A percentile compares a stretch with the other conserved stretches of the same genome.
Evolutionary conservation across 176 grass and related monocot species (phyloP).

Genomic region (Leersia perrieri): DNA sequence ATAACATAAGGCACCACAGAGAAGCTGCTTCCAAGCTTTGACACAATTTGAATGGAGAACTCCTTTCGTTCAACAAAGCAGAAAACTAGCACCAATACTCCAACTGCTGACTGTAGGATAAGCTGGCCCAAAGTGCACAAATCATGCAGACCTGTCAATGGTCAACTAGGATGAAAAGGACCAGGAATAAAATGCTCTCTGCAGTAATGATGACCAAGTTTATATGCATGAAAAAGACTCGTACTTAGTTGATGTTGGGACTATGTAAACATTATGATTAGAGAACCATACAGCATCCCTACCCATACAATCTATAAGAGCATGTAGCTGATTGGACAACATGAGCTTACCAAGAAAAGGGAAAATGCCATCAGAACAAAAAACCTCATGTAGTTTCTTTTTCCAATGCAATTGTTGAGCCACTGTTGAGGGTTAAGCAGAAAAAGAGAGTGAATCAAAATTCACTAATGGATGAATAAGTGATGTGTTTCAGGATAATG

Average conservation of each 20-base stretch:
- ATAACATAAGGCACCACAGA: constrained; percentile 84
- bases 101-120: constrained; percentile 84
- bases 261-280: background rate
- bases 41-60: constrained; percentile 70
- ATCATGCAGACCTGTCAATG: constrained; percentile 92
- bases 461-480: background rate
- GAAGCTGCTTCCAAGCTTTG: constrained; percentile 98
- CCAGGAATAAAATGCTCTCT: constrained; percentile 74
- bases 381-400: constrained; percentile 89
- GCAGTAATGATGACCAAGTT: constrained; percentile 21
- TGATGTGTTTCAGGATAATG: constrained; percentile 5
- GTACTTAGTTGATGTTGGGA: background rate
- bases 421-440: constrained; percentile 55
- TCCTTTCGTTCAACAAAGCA: constrained; percentile 84
- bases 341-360: constrained; percentile 83
- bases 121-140: constrained; percentile 90
- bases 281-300: background rate
- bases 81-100: constrained; percentile 88
- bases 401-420: constrained; percentile 99
- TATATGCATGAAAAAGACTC: constrained; percentile 7
- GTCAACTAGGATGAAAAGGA: constrained; percentile 99
- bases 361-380: constrained; percentile 87
- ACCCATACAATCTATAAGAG: constrained; percentile 20
- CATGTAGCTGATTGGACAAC: constrained; percentile 15
- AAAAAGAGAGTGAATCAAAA: constrained; percentile 19